Percentiles rank a stretch among this genome's conserved stretches.
These are phyloP conservation scores for Lactarius trivialis DNA, from an alignment of 768 basidiomycete species.

Conservation along the genomic window DNA sequence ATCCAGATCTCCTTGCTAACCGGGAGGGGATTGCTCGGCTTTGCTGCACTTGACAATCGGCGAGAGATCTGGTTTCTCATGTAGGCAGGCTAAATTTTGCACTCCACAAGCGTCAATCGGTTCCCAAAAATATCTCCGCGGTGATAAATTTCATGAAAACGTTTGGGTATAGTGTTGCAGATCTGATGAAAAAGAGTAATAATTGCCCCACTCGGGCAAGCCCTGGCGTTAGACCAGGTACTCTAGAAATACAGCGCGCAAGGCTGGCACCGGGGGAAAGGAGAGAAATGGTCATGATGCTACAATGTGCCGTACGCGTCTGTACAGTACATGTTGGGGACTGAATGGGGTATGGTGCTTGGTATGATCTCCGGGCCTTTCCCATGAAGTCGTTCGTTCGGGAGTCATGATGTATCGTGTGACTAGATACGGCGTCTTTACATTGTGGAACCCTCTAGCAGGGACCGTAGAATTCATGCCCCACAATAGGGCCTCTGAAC, in stretches of 20 bases:
- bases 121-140: neutral
- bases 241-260: neutral
- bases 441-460: neutral
- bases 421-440: neutral
- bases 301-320: neutral
- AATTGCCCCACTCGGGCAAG: neutral
- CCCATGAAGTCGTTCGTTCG: neutral
- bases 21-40: neutral
- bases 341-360: neutral
- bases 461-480: neutral
- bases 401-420: neutral
- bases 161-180: neutral
- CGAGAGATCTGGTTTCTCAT: neutral
- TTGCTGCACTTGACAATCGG: neutral
- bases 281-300: neutral
- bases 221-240: neutral
- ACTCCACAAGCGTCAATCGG: neutral
- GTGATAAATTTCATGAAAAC: neutral
- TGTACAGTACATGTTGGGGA: neutral
- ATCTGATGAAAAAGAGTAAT: neutral
- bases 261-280: neutral
- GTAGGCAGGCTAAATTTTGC: neutral
- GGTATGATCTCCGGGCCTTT: neutral
- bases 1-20: neutral
- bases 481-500: conserved; percentile 19